Evolutionary conservation across 2,329 filamentous ascomycete species (phyloP).

Genomic region (Ceratocystiopsis minuta): DNA sequence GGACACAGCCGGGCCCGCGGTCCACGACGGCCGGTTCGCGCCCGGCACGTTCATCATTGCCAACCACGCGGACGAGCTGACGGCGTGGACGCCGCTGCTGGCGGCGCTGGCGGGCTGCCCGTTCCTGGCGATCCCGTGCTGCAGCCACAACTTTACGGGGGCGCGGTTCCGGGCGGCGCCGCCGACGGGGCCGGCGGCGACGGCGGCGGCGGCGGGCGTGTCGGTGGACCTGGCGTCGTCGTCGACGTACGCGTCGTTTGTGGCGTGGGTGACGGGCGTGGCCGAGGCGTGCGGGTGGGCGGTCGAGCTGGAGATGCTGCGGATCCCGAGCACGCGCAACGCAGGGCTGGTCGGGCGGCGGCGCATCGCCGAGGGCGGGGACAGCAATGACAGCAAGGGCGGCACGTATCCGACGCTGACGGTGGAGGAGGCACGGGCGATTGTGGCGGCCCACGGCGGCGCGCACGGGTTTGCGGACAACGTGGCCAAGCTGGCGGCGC

Average conservation of each 20-base stretch:
- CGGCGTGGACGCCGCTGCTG: constrained; percentile 84
- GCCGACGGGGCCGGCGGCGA: constrained; percentile 24
- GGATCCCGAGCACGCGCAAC: constrained; percentile 87
- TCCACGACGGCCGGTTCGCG: constrained; percentile 49
- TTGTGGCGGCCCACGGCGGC: constrained; percentile 36
- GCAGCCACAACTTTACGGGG: constrained; percentile 72
- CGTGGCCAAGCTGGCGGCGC: constrained; percentile 12
- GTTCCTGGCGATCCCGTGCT: constrained; percentile 90
- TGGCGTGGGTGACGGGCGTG: constrained; percentile 56
- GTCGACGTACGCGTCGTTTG: constrained; percentile 70
- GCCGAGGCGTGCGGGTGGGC: constrained; percentile 55
- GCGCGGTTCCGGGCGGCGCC: constrained; percentile 49
- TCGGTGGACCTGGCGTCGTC: constrained; percentile 26
- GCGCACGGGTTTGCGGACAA: constrained; percentile 39
- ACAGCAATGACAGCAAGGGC: neutral
- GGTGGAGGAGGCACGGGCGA: constrained; percentile 9
- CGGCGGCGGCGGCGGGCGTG: constrained; percentile 31
- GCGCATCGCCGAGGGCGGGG: constrained; percentile 17
- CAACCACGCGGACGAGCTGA: constrained; percentile 93
- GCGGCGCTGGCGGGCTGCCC: constrained; percentile 57
- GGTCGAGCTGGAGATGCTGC: constrained; percentile 66
- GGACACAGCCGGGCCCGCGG: constrained; percentile 7
- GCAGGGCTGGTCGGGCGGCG: constrained; percentile 55
- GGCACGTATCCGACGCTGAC: constrained; percentile 16
- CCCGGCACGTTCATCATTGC: constrained; percentile 77